Percentiles rank a stretch among this genome's conserved stretches.
These are phyloP conservation scores for Fomitopsis pinicola DNA, from an alignment of 1,284 basidiomycete genomes.

Conservation along the genomic window DNA sequence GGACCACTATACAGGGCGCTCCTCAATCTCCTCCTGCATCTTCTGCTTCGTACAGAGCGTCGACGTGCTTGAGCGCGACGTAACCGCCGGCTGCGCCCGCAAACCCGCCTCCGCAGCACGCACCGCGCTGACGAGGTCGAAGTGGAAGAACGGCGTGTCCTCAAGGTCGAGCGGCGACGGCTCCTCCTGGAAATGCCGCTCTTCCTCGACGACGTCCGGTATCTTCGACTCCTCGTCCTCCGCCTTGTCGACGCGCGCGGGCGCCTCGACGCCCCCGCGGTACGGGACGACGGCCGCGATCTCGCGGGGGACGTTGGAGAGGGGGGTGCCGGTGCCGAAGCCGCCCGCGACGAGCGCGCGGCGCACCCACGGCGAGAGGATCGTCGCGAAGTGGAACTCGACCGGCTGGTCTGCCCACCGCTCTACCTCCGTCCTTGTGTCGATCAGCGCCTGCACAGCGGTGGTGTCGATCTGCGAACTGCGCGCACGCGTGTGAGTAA, in stretches of 20 bases:
- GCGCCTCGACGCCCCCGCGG: constrained; percentile 33
- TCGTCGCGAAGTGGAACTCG: constrained; percentile 87
- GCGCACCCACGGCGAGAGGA: constrained; percentile 93
- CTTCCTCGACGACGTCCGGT: constrained; percentile 3
- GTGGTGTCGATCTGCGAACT: constrained; percentile 84
- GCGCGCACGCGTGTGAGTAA: constrained; percentile 1
- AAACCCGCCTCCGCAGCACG: constrained; percentile 54
- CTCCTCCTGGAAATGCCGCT: constrained; percentile 14
- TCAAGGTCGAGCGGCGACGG: constrained; percentile 41
- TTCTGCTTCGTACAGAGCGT: constrained; percentile 6
- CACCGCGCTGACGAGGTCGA: constrained; percentile 75
- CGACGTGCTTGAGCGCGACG: constrained; percentile 14
- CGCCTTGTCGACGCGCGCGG: constrained; percentile 6
- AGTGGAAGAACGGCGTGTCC: constrained; percentile 84
- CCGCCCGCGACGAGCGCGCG: constrained; percentile 86
- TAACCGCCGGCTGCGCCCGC: background rate
- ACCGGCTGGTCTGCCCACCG: constrained; percentile 81
- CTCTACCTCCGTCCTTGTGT: constrained; percentile 84
- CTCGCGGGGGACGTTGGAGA: constrained; percentile 48
- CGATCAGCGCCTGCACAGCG: constrained; percentile 87
- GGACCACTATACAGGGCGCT: background rate
- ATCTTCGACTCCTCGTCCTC: constrained; percentile 23
- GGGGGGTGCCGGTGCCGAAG: constrained; percentile 63
- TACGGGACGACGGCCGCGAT: constrained; percentile 73
- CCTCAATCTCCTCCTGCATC: background rate